A percentile compares a stretch with the other conserved stretches of the same genome.
Conservation (phyloP, 2,329 filamentous ascomycete genomes). For the Ophiostoma quercus region DNA sequence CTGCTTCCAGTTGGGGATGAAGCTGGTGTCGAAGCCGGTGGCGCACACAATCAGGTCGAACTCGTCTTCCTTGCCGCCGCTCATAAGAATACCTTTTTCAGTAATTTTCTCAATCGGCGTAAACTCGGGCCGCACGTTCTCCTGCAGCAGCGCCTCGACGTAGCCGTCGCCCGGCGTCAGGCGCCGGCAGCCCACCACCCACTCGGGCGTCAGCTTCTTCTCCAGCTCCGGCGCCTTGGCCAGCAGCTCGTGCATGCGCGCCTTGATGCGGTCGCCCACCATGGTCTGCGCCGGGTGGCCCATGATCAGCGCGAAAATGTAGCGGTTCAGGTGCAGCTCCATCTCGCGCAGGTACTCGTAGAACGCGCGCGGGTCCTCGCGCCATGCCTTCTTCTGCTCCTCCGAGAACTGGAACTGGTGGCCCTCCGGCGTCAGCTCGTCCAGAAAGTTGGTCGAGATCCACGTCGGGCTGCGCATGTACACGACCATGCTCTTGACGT, state of each 20-base stretch:
- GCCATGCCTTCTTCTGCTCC: conserved; percentile 5
- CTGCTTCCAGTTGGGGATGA: conserved; percentile 32
- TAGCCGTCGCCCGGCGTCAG: conserved; percentile 42
- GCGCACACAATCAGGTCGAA: conserved; percentile 34
- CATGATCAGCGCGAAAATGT: conserved; percentile 16
- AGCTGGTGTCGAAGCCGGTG: conserved; percentile 36
- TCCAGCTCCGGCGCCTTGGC: conserved; percentile 37
- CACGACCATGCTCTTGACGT: conserved; percentile 14
- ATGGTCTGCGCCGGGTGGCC: conserved; percentile 10
- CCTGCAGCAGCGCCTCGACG: conserved; percentile 38
- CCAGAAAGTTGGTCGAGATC: conserved; percentile 23
- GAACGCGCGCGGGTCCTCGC: conserved; percentile 7
- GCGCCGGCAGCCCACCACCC: conserved; percentile 40
- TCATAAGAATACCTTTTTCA: conserved; percentile 31
- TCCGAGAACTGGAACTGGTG: conserved; percentile 7
- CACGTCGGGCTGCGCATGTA: conserved; percentile 28
- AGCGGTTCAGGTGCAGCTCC: conserved; percentile 17
- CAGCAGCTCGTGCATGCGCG: conserved; percentile 15
- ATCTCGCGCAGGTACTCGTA: conserved; percentile 6
- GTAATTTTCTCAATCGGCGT: conserved; percentile 38
- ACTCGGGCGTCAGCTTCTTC: conserved; percentile 41
- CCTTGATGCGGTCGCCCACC: conserved; percentile 3
- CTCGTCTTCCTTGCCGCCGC: conserved; percentile 30
- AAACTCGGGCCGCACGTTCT: conserved; percentile 41
- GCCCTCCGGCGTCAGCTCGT: conserved; percentile 15